Evolutionary conservation across 176 grass and related monocot genomes (phyloP).

Genomic region (Bonia amplexicaulis): DNA sequence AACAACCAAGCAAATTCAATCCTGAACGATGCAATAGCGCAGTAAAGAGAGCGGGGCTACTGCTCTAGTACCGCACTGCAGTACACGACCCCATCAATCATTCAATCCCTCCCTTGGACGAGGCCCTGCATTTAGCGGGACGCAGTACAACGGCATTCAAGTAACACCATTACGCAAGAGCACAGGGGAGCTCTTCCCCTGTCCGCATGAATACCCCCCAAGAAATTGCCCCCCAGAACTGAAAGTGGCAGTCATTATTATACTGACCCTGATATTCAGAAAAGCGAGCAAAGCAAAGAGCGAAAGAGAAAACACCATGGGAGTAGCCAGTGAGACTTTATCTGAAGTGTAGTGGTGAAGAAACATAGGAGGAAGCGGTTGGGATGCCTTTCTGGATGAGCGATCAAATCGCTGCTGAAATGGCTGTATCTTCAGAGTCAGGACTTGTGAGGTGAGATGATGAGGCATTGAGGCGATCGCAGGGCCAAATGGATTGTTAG

Average conservation of each 20-base stretch:
- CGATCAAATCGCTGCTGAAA: background rate
- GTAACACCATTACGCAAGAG: too few species aligned
- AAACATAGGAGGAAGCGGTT: conserved; percentile 5
- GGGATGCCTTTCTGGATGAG: conserved; percentile 16
- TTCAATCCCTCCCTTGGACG: background rate
- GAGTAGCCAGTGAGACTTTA: background rate
- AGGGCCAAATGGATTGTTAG: background rate
- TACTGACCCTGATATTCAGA: background rate
- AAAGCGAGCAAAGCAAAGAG: background rate
- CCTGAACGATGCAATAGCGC: background rate
- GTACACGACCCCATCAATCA: background rate
- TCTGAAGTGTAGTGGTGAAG: background rate
- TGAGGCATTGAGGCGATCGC: background rate
- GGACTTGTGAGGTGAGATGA: background rate
- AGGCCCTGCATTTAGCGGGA: background rate
- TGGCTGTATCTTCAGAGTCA: background rate
- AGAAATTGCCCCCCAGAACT: background rate
- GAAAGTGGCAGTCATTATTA: background rate
- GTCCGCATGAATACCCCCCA: background rate
- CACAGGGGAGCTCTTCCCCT: background rate
- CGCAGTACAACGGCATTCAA: background rate
- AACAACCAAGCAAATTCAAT: background rate
- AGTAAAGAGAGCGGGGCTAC: background rate
- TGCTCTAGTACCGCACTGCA: background rate
- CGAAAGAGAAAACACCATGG: background rate